Evolutionary conservation across 352 stramenopile genomes (phyloP), one percentile per base, ranked within the genome.

Genomic region (Phytopythium kandeliae): DNA sequence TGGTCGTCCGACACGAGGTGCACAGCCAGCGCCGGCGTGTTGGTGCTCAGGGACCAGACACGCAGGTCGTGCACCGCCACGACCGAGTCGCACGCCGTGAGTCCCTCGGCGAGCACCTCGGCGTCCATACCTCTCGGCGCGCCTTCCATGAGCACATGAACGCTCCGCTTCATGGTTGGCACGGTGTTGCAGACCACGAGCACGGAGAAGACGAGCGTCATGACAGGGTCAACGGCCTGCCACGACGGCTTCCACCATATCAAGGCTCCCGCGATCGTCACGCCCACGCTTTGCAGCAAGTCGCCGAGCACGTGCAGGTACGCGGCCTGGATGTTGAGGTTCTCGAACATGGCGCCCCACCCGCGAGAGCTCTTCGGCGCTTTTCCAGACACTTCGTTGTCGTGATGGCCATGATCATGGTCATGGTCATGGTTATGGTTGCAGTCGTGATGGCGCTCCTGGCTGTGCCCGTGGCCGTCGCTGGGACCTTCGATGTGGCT

Each of bases 291-390:
- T 78, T 99, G 96, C 34, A 98, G 84, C 51, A 99, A 89, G 72
- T 99, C 97, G 15, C 90, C 96, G 16, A 99, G 62, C 10, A 97
- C 97, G 71, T 99, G 97, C 49, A 99, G 86, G 72, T 98, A 98
- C 11, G 97, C 96, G 16, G 96, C 95, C 48, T 97, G 59, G 45
- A 99, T 84, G 63, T 98, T 98, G 35, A 98, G 69, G 65, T 98
- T 98, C 57, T 87, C 74, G 7, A 85, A 59, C 16, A 83, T 78
- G 35, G 15, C 22, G 17, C 17, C 8, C 35, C n/a, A 9, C 35
- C 21, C 12, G 35, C 35, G 17, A 41, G 35, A n/a, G 5, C 13
- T n/a, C 33, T 37, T 41, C 35, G 34, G n/a, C 34, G 34, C 7
- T 3, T 21, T 38, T 21, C n/a, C 30, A 8, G 1, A 12, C 49